Evolutionary conservation across 1,139 yeast genomes (phyloP), one percentile per base, ranked within the genome.

Genomic region (Debaryomyces sp.): DNA sequence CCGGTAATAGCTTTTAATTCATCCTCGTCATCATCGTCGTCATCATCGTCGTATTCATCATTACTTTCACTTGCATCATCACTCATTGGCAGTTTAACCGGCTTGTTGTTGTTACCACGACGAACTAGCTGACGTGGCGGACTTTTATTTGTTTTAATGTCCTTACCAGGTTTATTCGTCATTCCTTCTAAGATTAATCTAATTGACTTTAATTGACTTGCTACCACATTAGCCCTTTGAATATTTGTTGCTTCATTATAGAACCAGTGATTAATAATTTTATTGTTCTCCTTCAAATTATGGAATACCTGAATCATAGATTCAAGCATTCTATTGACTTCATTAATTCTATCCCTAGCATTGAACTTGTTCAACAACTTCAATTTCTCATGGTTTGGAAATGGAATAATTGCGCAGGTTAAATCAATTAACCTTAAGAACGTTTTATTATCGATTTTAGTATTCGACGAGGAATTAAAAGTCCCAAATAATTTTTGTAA

Each of bases 381-480:
- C 27, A 75, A 60, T 56, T 81, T 81, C 48, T 78, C 79, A 17
- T 70, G 66, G 39, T 69, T 69, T 2, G 86, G 78, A 48, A 82
- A 81, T 5, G 91, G 91, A 29, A 85, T 69, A 7, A 85, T 70
- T 0, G 87, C 85, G 45, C 80, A 69, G 2, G 84, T 71, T 47
- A 83, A 67, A 59, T 86, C 91, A 50, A 81, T 54, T 30, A 81
- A 60, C 47, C 77, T 66, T 46, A 78, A 60, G 41, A 74, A 67
- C 3, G 68, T 61, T 32, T 60, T 59, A 36, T 59, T 56, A 39
- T 70, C 75, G 39, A 67, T 59, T 27, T 54, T 59, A 13, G 51
- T 51, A n/a, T 56, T 56, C 30, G 61, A 52, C 37, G 62, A 62
- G 3, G 68, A 56, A 24, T 60, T 50, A 35, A 63, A 60, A 36